Evolutionary conservation across 345 rosid species (phyloP), one percentile per base, ranked within the genome.

Genomic region (Eutrema japonicum): DNA sequence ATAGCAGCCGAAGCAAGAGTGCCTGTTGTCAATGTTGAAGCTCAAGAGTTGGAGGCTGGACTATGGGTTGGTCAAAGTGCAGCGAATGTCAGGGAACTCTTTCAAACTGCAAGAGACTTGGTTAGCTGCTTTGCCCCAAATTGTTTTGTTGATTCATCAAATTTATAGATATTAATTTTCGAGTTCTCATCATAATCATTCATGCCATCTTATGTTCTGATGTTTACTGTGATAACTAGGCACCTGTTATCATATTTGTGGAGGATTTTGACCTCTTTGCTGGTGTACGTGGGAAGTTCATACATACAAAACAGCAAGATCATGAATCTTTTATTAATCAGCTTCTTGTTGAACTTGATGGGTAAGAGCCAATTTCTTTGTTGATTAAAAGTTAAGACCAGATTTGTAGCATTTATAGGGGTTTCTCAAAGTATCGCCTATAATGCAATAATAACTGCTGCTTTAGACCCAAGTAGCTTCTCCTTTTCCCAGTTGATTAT

Each of bases 41-140:
- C 98, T 56, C 91, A 93, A 76, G 93, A 93, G 76, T 80, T 93
- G 86, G 98, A 93, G 85, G 96, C 97, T 77, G 98, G 98, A 45
- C 78, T 90, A 38, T 93, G 97, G 98, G 97, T 93, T 81, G 98
- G 98, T 66, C 98, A 93, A 82, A 87, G 98, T 82, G 98, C 98
- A 55, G 90, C 98, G 5, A 93, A 93, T 82, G 89, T 93, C 78
- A 87, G 98, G 78, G 98, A 93, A 82, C 88, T 93, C 82, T 93
- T 93, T 83, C 96, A 90, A 81, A 87, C 98, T 54, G 98, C 98
- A 40, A 88, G 98, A 80, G 97, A 93, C 76, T 72, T 93, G 96
- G 98, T 93, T 76, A 76, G 76, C 71, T 82, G 54, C 49, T 18
- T 60, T 54, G 46, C 38, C 52, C 55, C 51, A 61, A 60, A 47